phyloP scores from a whole-genome alignment of 2,329 filamentous ascomycete genomes.

The Chrysoporthe puriensis region DNA sequence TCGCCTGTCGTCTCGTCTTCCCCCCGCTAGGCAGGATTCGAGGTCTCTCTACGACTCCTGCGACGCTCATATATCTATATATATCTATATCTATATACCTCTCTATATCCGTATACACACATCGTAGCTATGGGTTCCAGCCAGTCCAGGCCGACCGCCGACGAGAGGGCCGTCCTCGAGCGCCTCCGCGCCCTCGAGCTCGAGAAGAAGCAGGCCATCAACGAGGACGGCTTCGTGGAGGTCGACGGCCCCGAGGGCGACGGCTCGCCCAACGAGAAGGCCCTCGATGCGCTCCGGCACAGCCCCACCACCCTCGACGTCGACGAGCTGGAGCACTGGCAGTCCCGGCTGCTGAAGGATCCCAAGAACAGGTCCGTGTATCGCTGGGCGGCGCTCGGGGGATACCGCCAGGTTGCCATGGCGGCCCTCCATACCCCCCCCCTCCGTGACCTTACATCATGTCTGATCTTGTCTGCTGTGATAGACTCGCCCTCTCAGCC shows the following conservation, averaged over 20 bases:
- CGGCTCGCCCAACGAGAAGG: slow-evolving; percentile 38
- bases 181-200: slow-evolving; percentile 50
- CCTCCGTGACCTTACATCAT: too few relatives aligned
- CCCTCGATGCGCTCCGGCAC: slow-evolving; percentile 33
- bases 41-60: background rate
- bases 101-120: background rate
- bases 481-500: slow-evolving; percentile 74
- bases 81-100: background rate
- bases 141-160: slow-evolving; percentile 43
- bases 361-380: slow-evolving; percentile 64
- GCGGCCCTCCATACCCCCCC: too few relatives aligned
- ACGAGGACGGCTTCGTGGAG: slow-evolving; percentile 57
- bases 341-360: slow-evolving; percentile 64
- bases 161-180: slow-evolving; percentile 51
- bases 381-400: background rate
- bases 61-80: background rate
- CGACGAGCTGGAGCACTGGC: slow-evolving; percentile 59
- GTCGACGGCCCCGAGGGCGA: slow-evolving; percentile 43
- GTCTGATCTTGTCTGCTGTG: background rate
- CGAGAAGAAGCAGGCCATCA: slow-evolving; percentile 30
- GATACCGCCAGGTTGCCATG: too few relatives aligned
- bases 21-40: too few relatives aligned
- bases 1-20: too few relatives aligned
- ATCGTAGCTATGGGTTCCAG: slow-evolving; percentile 49
- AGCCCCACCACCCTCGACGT: slow-evolving; percentile 54